Evolutionary conservation across 495 filamentous ascomycete species (phyloP).

Genomic region (Lasiosphaeris hirsuta): DNA sequence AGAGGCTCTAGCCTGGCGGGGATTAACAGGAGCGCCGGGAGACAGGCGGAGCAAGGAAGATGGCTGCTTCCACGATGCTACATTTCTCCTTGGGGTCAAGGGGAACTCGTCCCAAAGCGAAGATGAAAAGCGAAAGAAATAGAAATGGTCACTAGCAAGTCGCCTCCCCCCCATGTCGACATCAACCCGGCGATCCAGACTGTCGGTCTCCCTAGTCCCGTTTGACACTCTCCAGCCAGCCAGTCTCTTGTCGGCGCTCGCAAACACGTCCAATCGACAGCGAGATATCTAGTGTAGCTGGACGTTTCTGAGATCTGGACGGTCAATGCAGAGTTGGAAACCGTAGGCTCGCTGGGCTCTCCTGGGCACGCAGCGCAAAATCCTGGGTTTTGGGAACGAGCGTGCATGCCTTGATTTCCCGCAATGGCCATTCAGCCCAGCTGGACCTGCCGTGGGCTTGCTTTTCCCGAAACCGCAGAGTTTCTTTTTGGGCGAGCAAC

Average conservation of each 20-base stretch:
- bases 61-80: slow-evolving; percentile 4
- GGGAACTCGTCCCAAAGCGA: neutral
- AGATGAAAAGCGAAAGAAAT: neutral
- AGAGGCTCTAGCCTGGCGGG: neutral
- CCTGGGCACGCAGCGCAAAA: too few species aligned
- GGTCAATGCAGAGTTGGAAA: too few species aligned
- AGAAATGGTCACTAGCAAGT: neutral
- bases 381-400: too few species aligned
- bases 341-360: too few species aligned
- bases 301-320: too few species aligned
- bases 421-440: too few species aligned
- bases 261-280: neutral
- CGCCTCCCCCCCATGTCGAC: slow-evolving; percentile 5
- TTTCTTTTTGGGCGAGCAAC: too few species aligned
- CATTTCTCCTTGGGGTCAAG: neutral
- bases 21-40: neutral
- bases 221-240: neutral
- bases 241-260: neutral
- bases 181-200: slow-evolving; percentile 11
- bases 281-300: too few species aligned
- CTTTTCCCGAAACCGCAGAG: too few species aligned
- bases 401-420: too few species aligned
- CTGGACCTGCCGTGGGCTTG: too few species aligned
- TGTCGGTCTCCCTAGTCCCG: slow-evolving; percentile 13
- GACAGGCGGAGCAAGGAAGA: neutral